These are phyloP conservation scores for Pilaira anomala DNA, from an alignment of 192 early-diverging fungal genomes.

Conservation along the genomic window DNA sequence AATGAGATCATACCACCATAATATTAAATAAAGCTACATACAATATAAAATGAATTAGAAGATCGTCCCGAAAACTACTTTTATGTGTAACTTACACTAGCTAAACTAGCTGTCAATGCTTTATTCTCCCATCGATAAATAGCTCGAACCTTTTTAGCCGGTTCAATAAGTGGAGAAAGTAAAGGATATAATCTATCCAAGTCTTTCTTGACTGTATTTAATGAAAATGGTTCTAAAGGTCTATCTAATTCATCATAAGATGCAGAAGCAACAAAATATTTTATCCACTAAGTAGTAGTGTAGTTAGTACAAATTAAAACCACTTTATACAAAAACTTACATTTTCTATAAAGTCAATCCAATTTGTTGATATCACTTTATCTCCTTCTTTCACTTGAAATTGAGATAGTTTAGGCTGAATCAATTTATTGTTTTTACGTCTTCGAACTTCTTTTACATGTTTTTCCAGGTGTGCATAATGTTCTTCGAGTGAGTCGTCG, in stretches of 20 bases:
- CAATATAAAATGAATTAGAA: no score
- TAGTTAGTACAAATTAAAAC: neutral
- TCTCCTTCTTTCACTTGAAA: slow-evolving; percentile 9
- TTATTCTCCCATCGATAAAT: slow-evolving; percentile 33
- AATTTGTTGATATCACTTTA: slow-evolving; percentile 8
- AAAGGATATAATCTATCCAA: slow-evolving; percentile 20
- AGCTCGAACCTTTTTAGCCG: slow-evolving; percentile 8
- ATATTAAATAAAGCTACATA: slow-evolving; percentile 16
- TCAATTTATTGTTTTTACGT: neutral
- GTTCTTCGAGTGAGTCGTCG: slow-evolving; percentile 1
- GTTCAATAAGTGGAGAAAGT: slow-evolving; percentile 1
- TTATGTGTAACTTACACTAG: slow-evolving; percentile 12
- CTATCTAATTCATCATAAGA: slow-evolving; percentile 18
- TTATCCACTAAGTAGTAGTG: slow-evolving; percentile 1
- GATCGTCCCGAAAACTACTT: neutral
- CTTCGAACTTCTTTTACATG: slow-evolving; percentile 30
- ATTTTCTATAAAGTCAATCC: slow-evolving; percentile 18
- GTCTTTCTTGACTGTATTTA: slow-evolving; percentile 14
- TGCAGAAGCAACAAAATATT: slow-evolving; percentile 17
- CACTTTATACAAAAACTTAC: slow-evolving; percentile 11
- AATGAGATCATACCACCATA: slow-evolving; percentile 31
- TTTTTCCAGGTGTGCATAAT: slow-evolving; percentile 24
- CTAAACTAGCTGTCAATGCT: slow-evolving; percentile 6
- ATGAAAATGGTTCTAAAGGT: slow-evolving; percentile 18
- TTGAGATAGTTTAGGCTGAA: slow-evolving; percentile 1